Evolutionary conservation across 495 filamentous ascomycete species (phyloP), one percentile per base, ranked within the genome.

Genomic region (Oidiodendron maius): DNA sequence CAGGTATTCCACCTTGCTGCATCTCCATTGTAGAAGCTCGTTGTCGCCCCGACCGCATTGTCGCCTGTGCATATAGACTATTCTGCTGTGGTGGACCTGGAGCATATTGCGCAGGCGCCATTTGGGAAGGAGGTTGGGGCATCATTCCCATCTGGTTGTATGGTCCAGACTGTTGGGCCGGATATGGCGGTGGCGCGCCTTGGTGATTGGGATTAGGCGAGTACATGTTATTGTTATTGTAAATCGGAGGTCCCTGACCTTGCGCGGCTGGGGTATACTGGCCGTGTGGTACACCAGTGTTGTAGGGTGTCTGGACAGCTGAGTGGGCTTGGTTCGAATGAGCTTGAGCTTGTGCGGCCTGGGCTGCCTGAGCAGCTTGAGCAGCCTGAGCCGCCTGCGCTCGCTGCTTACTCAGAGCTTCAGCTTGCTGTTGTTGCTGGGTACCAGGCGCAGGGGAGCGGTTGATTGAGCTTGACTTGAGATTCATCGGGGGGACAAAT

Each of bases 401-500:
- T 48, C 89, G 77, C 64, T 95, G 89, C 64, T 94, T 95, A 72
- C 87, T 93, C 12, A 89, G 63, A 28, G 88, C 87, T 63, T 96
- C 91, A 44, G 88, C 89, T 64, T 91, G 87, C 65, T 95, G 89
- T 60, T 99, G 94, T 59, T 96, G 91, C 58, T 96, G 91, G 34
- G 95, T 90, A n/a, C 93, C 91, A 3, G 94, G 91, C 38, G 94
- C 90, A 6, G 91, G 87, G 8, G 93, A 94, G 58, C 89, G 82
- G 56, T 83, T 86, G 22, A 85, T 68, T 10, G 87, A 82, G 35
- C 84, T 86, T 30, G 88, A 80, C 64, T 95, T 95, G 37, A 96
- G 68, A 55, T 95, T 95, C 89, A 95, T 94, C 8, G 91, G 94
- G n/a, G 94, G 94, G 25, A 96, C 83, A 60, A 97, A 99, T 5